Evolutionary conservation across 306 rosid genomes (phyloP), one percentile per base, ranked within the genome.

Genomic region (Fagus crenata): DNA sequence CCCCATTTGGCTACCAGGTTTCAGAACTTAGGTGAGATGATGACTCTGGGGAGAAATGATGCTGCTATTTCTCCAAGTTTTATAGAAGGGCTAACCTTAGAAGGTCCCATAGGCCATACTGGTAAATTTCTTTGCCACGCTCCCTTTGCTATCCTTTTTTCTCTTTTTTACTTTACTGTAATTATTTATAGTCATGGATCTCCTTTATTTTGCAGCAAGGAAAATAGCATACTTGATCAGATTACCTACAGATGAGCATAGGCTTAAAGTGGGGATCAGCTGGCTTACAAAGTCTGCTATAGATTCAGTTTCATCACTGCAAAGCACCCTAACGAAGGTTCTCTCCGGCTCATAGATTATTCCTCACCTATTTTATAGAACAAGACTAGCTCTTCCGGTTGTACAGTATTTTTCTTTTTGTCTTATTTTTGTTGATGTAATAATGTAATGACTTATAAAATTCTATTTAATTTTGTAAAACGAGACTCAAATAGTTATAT

Each of bases 21-120:
- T 86, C 98, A 95, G 83, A 95, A 95, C 83, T 85, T 95, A 71
- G 98, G 98, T 32, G 98, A 95, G 84, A 95, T 94, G 98, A 95
- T 94, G 87, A 89, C 91, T 40, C 78, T 95, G 79, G 98, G 98
- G 72, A 92, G 96, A 84, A 85, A 81, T 73, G 97, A 95, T 71
- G 98, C 95, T 79, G 96, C 93, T 53, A 73, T 95, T 81, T 81
- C 98, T 77, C 98, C 98, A 9, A 92, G 93, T 85, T 95, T 95
- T 82, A 64, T 90, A 11, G 98, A 95, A 56, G 98, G 98, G 53
- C 86, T 95, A 55, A 95, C 98, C 53, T 73, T 92, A 74, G 97
- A 95, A 64, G 97, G 98, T 71, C 90, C 91, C 28, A 67, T 90
- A 53, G 98, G 98, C 70, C 98, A 95, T 82, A 74, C 97, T 17